Evolutionary conservation across 768 basidiomycete species (phyloP).

Genomic region (Termitomyces sp.): DNA sequence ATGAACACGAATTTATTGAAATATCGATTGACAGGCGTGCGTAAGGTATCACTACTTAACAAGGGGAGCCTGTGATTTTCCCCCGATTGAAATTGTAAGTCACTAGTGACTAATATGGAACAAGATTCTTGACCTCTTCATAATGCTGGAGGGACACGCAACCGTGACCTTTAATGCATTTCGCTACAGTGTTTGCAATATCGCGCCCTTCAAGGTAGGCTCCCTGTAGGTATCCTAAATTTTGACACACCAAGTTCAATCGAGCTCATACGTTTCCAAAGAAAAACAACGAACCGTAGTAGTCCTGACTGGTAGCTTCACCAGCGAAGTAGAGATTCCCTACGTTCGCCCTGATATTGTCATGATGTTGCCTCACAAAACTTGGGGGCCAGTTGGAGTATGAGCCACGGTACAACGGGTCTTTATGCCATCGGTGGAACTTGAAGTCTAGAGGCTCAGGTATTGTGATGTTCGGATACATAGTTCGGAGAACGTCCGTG

Average conservation of each 20-base stretch:
- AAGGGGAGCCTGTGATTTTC: too few relatives aligned
- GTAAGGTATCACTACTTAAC: too few relatives aligned
- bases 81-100: too few relatives aligned
- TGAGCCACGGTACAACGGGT: constrained; percentile 54
- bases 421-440: constrained; percentile 50
- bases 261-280: background rate
- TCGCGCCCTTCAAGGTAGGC: constrained; percentile 54
- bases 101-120: constrained; percentile 20
- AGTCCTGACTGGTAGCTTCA: constrained; percentile 54
- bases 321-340: constrained; percentile 61
- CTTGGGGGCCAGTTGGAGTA: constrained; percentile 71
- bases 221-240: constrained; percentile 52
- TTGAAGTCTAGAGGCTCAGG: constrained; percentile 56
- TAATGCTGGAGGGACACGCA: constrained; percentile 21
- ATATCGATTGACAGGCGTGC: too few relatives aligned
- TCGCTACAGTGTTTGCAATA: constrained; percentile 35
- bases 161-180: constrained; percentile 31
- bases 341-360: constrained; percentile 56
- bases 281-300: constrained; percentile 42
- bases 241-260: background rate
- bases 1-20: too few relatives aligned
- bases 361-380: constrained; percentile 47
- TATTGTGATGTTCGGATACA: constrained; percentile 54
- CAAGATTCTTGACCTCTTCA: constrained; percentile 19
- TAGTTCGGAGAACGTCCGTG: constrained; percentile 48